Conservation (phyloP, 306 rosid genomes). For the Begonia peltatifolia region DNA sequence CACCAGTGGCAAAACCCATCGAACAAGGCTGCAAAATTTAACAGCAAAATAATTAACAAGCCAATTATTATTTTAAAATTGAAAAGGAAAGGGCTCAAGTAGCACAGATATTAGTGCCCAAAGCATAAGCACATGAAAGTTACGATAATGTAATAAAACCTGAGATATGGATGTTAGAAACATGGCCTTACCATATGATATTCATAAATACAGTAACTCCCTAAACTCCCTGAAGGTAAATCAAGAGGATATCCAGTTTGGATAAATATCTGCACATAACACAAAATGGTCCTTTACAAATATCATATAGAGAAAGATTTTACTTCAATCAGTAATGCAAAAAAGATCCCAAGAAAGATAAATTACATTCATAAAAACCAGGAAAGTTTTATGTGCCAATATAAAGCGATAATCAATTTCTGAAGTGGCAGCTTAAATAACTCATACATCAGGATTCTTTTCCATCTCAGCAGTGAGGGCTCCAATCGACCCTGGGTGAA, state of each 20-base stretch:
- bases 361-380: too few species aligned
- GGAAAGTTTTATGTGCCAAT: too few species aligned
- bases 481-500: slow-evolving; percentile 97
- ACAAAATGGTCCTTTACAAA: too few species aligned
- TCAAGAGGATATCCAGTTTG: slow-evolving; percentile 99
- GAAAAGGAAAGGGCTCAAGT: not conserved
- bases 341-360: too few species aligned
- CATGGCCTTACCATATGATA: slow-evolving; percentile 72
- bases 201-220: slow-evolving; percentile 97
- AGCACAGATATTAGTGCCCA: too few species aligned
- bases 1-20: slow-evolving; percentile 99
- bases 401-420: too few species aligned
- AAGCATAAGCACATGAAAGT: too few species aligned
- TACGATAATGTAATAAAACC: not conserved
- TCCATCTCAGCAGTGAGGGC: slow-evolving; percentile 75
- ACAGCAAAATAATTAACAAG: slow-evolving; percentile 3
- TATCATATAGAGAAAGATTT: too few species aligned
- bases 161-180: not conserved
- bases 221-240: slow-evolving; percentile 94
- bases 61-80: slow-evolving; percentile 1
- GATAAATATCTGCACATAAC: slow-evolving; percentile 68
- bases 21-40: slow-evolving; percentile 74
- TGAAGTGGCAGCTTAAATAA: too few species aligned
- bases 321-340: too few species aligned
- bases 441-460: slow-evolving; percentile 68